Evolutionary conservation across 2,329 filamentous ascomycete genomes (phyloP), one percentile per base, ranked within the genome.

Genomic region (Uncinocarpus reesii): DNA sequence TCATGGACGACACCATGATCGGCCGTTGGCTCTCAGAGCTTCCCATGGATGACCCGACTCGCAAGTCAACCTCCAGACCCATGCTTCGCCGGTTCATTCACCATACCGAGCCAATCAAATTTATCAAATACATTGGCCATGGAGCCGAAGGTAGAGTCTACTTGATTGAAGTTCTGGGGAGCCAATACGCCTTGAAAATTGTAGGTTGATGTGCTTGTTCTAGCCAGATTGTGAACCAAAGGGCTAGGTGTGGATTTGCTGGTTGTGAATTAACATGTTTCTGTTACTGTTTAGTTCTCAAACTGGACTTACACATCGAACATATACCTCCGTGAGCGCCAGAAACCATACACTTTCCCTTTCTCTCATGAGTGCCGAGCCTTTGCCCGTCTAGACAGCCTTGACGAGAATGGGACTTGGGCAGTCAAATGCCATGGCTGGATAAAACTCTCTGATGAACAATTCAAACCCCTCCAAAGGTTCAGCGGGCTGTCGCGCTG

Each of bases 361-460:
- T 47, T 52, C 20, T 35, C 47, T 4, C 46, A 51, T 26, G 49
- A 53, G 45, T 36, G 40, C 20, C 49, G 52, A 16, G 49, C 52
- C 21, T 53, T 53, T 24, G 52, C 49, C 21, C 49, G 47, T 26
- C 47, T 53, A 8, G 49, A 53, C 31, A 48, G 47, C 16, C 18
- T 50, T 20, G 43, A 34, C 2, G 18, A 52, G 29, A 53, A 53
- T 26, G 49, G 52, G 7, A 53, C 49, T n/a, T 53, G 49, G 49
- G 52, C 49, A 13, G 52, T 52, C 7, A 52, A 50, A 36, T 52
- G 52, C 38, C 43, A 52, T 29, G 49, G 49, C 1, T 53, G 49
- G 52, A 51, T 53, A 6, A 49, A 48, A 41, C 49, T 53, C 7
- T 43, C 32, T 34, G 42, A 51, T 37, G 23, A 43, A 6, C 49